Evolutionary conservation across 345 rosid species (phyloP), one percentile per base, ranked within the genome.

Genomic region (Eutrema japonicum): DNA sequence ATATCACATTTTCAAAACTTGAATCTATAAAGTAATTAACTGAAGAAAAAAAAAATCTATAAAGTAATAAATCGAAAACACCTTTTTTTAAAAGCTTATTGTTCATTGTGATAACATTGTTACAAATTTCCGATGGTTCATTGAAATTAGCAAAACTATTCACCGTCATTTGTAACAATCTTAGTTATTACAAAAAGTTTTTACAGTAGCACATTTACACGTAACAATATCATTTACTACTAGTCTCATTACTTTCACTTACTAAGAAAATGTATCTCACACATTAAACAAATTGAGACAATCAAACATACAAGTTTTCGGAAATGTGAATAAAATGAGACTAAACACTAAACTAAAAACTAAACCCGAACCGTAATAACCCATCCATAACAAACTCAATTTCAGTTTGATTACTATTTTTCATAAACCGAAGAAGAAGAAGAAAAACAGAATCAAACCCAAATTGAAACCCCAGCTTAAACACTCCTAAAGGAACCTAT

Each of bases 391-490:
- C 35, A 18, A 62, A 64, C 43, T 55, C 71, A 64, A 73, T 64
- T 57, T 74, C 72, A 41, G 45, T 22, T 66, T 57, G 66, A 57
- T 66, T 62, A 33, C 29, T 32, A 41, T 22, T 63, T 49, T 53
- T 52, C 46, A 33, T 33, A 13, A 42, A 72, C 62, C 30, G 3
- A 61, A 30, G 22, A 26, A 30, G 22, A 26, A 63, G 22, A 18
- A 18, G n/a, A 62, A 38, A 35, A 62, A 40, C 29, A 18, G 43
- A 38, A 64, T 64, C 58, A 73, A 64, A 73, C 65, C 33, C n/a
- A 53, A 64, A 64, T 4, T 64, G 69, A 46, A 55, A 65, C 14
- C 43, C 30, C 12, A 47, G 9, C 43, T 12, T 32, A 27, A 35
- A 43, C 66, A 47, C 6, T 43, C 45, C 27, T 18, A 32, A 8